Conservation (phyloP, 1,284 basidiomycete species). For the Puccinia horiana region DNA sequence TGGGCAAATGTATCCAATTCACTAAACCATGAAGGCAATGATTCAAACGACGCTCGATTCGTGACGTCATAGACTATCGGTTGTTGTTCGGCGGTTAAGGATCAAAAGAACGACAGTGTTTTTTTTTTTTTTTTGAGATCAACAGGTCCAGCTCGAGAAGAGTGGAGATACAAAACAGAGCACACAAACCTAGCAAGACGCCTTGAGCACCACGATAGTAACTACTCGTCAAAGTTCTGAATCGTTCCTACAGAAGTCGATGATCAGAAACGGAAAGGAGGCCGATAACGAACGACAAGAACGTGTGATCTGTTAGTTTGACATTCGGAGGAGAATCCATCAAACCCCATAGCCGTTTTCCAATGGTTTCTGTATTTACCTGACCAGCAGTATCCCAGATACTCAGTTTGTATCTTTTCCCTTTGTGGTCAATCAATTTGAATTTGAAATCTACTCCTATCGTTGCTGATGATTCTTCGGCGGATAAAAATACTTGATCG, state of each 20-base stretch:
- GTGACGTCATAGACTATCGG: conserved; percentile 88
- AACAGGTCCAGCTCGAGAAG: neutral
- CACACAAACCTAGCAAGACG: conserved; percentile 74
- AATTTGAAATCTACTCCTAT: conserved; percentile 69
- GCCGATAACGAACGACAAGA: neutral
- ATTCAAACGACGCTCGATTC: conserved; percentile 84
- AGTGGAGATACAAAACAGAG: conserved; percentile 35
- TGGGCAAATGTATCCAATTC: conserved; percentile 93
- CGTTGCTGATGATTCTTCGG: conserved; percentile 92
- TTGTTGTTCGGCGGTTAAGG: neutral
- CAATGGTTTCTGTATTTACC: conserved; percentile 61
- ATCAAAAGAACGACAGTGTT: neutral
- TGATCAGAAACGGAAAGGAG: conserved; percentile 3
- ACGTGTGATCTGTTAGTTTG: neutral
- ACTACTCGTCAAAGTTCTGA: conserved; percentile 80
- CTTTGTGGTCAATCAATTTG: conserved; percentile 62
- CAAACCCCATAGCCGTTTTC: neutral
- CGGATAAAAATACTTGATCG: conserved; percentile 90
- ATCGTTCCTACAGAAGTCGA: conserved; percentile 54
- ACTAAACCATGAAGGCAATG: conserved; percentile 85
- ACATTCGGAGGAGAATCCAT: neutral
- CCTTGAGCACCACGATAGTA: conserved; percentile 94
- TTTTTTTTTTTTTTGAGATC: neutral
- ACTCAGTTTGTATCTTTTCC: conserved; percentile 63
- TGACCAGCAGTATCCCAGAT: conserved; percentile 83